Evolutionary conservation across 352 stramenopile genomes (phyloP), one percentile per base, ranked within the genome.

Genomic region (Pythium phragmitis): DNA sequence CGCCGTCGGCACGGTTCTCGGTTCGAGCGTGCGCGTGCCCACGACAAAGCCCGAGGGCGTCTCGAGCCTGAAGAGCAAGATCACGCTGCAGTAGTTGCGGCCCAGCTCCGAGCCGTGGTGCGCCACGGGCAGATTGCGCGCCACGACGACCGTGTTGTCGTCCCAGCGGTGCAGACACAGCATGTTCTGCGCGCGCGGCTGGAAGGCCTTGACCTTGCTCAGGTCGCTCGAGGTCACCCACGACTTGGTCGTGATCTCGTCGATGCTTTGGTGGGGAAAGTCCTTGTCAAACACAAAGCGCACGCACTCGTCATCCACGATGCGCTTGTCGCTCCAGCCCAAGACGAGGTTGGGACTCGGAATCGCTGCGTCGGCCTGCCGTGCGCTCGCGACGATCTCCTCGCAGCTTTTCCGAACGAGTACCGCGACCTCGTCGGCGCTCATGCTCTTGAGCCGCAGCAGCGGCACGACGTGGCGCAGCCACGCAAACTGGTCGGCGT

Each of bases 281-380:
- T 67, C 57, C 26, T 76, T 76, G 43, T 41, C 57, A 48, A 76
- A 76, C 45, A 70, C 50, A 30, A 76, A 76, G 12, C 67, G 46
- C 26, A 71, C 62, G 50, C 56, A 71, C 41, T 55, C 30, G 26
- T 65, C 59, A 42, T 67, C 60, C 17, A 72, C 59, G 23, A 72
- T 11, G 9, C 65, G 65, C 49, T 72, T 72, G 65, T 72, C 65
- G 28, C 45, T 67, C 65, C 58, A 72, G 17, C 65, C 58, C 16
- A 68, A 50, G 28, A 72, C 59, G 30, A 37, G 53, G 36, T 65
- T 64, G 7, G 59, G 30, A 26, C 21, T 67, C 34, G 48, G 46
- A 8, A 68, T 55, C 19, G 19, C 46, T 16, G 45, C 21, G n/a
- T 71, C 65, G 2, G 65, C 65, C 34, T 49, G 65, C 8, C 21